A percentile compares a stretch with the other conserved stretches of the same genome.
These are phyloP conservation scores for Fusarium odoratissimum DNA, from an alignment of 2,329 filamentous ascomycete genomes.

Conservation along the genomic window DNA sequence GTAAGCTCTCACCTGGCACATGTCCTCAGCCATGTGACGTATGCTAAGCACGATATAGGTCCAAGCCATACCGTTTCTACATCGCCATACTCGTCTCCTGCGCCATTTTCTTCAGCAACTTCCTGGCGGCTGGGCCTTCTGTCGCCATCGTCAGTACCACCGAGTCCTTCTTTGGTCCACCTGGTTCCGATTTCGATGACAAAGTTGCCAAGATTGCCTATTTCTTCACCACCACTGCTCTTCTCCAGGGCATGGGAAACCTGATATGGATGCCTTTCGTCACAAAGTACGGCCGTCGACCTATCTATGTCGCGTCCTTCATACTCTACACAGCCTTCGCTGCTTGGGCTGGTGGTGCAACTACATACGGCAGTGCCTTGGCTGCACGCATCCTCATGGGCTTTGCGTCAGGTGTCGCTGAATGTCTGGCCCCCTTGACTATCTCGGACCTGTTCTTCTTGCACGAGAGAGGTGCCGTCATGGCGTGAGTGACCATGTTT, in stretches of 20 bases:
- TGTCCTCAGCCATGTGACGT: accelerated
- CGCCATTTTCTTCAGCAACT: conserved; percentile 68
- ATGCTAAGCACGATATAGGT: conserved; percentile 43
- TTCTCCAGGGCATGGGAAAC: conserved; percentile 53
- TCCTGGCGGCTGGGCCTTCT: conserved; percentile 65
- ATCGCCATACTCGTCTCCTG: conserved; percentile 61
- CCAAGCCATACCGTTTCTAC: conserved; percentile 61
- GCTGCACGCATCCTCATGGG: conserved; percentile 63
- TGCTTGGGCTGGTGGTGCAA: conserved; percentile 57
- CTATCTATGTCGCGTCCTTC: conserved; percentile 58
- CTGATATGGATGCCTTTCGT: conserved; percentile 60
- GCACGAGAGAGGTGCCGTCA: conserved; percentile 60
- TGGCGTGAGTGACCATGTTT: conserved; percentile 42
- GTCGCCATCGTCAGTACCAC: conserved; percentile 62
- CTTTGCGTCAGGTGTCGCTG: conserved; percentile 62
- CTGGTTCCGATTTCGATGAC: conserved; percentile 39
- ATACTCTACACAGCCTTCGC: conserved; percentile 54
- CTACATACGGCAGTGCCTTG: conserved; percentile 56
- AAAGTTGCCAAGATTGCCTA: conserved; percentile 60
- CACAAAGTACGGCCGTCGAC: conserved; percentile 59
- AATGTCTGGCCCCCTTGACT: background rate
- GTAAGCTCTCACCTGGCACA: accelerated
- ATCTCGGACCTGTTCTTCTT: background rate
- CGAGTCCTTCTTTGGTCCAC: conserved; percentile 58
- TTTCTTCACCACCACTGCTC: conserved; percentile 63